These are phyloP conservation scores for Thelephora ganbajun DNA, from an alignment of 768 basidiomycete species.

Conservation along the genomic window DNA sequence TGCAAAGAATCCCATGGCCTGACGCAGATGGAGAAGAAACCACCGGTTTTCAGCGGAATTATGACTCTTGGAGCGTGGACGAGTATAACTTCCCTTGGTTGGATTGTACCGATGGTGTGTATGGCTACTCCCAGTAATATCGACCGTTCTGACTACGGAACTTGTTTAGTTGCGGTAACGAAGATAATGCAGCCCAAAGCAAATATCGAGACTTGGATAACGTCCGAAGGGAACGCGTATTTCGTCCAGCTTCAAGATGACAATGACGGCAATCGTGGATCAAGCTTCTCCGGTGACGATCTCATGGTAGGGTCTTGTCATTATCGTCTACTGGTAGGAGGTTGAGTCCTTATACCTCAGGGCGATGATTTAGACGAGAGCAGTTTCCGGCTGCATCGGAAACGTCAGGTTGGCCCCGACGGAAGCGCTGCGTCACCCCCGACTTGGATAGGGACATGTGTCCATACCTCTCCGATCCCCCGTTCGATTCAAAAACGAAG, in stretches of 20 bases:
- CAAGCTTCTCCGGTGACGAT: not conserved
- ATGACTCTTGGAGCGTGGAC: conserved; percentile 61
- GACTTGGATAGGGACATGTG: conserved; percentile 65
- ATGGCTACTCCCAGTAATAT: not conserved
- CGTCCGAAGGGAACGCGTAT: conserved; percentile 74
- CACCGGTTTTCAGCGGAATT: conserved; percentile 23
- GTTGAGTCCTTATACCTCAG: not conserved
- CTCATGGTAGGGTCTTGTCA: not conserved
- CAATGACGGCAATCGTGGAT: conserved; percentile 8
- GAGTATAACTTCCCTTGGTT: conserved; percentile 64
- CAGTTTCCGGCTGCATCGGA: not conserved
- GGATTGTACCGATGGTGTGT: conserved; percentile 54
- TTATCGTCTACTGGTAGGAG: not conserved
- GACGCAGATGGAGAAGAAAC: conserved; percentile 28
- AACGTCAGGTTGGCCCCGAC: not conserved
- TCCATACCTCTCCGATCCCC: conserved; percentile 61
- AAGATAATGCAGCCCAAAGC: conserved; percentile 49
- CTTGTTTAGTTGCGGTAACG: conserved; percentile 40
- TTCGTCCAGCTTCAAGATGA: conserved; percentile 51
- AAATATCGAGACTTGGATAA: conserved; percentile 70
- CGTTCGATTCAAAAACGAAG: conserved; percentile 73
- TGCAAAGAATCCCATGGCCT: conserved; percentile 84
- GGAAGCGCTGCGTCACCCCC: conserved; percentile 4
- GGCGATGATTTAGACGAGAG: not conserved
- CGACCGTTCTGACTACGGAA: not conserved